A percentile compares a stretch with the other conserved stretches of the same genome.
phyloP scores from a whole-genome alignment of 768 basidiomycete species.

The Clathrus columnatus region DNA sequence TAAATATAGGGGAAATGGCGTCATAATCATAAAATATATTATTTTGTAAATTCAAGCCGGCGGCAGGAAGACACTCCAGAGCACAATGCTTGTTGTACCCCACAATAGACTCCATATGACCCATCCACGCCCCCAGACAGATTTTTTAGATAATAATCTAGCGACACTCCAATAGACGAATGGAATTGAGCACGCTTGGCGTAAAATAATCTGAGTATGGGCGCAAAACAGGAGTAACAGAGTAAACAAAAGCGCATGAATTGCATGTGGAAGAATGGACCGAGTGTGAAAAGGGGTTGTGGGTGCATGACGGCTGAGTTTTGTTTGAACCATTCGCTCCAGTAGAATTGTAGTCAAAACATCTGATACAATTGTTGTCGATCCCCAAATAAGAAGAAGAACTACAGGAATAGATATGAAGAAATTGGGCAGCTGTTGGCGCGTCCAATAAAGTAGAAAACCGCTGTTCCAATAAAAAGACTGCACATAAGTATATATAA shows the following conservation, averaged over 20 bases:
- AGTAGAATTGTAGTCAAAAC: constrained; percentile 1
- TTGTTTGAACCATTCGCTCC: not conserved
- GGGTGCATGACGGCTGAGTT: constrained; percentile 7
- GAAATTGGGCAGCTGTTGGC: constrained; percentile 81
- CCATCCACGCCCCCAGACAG: constrained; percentile 38
- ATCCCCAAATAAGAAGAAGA: constrained; percentile 37
- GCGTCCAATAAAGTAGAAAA: constrained; percentile 79
- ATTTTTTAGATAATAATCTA: constrained; percentile 44
- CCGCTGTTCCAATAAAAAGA: constrained; percentile 80
- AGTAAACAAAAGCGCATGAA: constrained; percentile 62
- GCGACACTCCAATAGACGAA: constrained; percentile 83
- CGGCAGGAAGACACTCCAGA: constrained; percentile 84
- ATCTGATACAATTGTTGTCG: constrained; percentile 23
- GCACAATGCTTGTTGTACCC: constrained; percentile 56
- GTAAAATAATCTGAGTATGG: constrained; percentile 81
- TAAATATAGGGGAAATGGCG: too few species aligned
- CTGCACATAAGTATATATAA: constrained; percentile 79
- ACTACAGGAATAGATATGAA: constrained; percentile 69
- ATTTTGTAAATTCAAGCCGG: constrained; percentile 58
- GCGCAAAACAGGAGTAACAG: constrained; percentile 64
- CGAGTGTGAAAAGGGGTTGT: constrained; percentile 29
- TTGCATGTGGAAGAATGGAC: constrained; percentile 56
- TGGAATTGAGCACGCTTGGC: constrained; percentile 69
- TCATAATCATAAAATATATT: too few species aligned
- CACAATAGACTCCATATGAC: constrained; percentile 72